Percentiles rank a stretch among this genome's conserved stretches.
These are phyloP conservation scores for Macadamia integrifolia DNA, from an alignment of 164 flowering plant genomes.

Conservation along the genomic window DNA sequence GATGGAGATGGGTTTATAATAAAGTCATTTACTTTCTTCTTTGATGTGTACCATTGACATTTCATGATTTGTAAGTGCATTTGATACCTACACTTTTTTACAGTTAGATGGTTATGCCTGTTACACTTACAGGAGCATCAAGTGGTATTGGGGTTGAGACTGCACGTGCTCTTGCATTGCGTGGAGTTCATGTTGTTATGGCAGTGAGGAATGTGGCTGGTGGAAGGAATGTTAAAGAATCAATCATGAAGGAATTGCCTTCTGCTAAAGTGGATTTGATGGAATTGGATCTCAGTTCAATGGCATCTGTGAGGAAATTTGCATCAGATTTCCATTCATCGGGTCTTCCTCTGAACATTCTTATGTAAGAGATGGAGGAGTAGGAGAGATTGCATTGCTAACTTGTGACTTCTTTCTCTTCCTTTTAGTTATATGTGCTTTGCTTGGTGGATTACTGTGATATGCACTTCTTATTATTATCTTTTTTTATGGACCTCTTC, in stretches of 20 bases:
- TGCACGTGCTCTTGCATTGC: constrained; percentile 30
- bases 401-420: background rate
- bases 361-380: constrained; percentile 46
- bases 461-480: background rate
- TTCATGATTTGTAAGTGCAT: too few species aligned
- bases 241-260: constrained; percentile 53
- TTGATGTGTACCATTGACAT: too few species aligned
- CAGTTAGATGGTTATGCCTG: too few species aligned
- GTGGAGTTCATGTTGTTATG: too few species aligned
- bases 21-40: too few species aligned
- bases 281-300: constrained; percentile 31
- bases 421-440: background rate
- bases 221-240: constrained; percentile 47
- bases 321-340: constrained; percentile 47
- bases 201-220: constrained; percentile 40
- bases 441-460: too few species aligned
- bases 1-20: too few species aligned
- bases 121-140: constrained; percentile 46
- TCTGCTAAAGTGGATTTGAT: constrained; percentile 60
- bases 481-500: background rate
- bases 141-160: constrained; percentile 32
- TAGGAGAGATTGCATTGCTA: background rate
- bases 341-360: constrained; percentile 55
- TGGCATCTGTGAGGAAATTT: constrained; percentile 26
- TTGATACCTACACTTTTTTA: too few species aligned